Evolutionary conservation across 768 basidiomycete species (phyloP).

Genomic region (Mycena belliarum): DNA sequence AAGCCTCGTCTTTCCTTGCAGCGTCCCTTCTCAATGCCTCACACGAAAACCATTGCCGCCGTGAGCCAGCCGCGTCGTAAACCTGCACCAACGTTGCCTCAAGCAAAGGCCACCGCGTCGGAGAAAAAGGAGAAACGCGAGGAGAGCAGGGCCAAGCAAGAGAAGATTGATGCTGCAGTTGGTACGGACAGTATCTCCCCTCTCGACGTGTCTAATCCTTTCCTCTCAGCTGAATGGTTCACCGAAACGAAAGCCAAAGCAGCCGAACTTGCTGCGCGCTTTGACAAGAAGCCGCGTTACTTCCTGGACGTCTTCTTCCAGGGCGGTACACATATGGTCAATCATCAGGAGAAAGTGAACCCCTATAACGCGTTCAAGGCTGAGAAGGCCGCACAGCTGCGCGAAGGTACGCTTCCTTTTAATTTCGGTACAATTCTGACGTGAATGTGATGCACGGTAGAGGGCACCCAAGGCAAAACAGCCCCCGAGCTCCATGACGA

Average conservation of each 20-base stretch:
- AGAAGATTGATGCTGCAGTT: background rate
- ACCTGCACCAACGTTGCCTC: too few relatives aligned
- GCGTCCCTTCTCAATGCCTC: too few relatives aligned
- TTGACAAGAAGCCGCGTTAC: background rate
- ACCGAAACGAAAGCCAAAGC: background rate
- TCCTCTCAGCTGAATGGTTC: background rate
- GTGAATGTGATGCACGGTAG: background rate
- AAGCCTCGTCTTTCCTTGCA: too few relatives aligned
- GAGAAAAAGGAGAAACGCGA: too few relatives aligned
- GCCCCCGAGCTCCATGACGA: background rate
- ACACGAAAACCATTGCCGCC: too few relatives aligned
- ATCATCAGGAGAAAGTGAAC: conserved; percentile 4
- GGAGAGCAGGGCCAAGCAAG: too few relatives aligned
- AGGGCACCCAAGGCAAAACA: background rate
- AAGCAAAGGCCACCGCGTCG: too few relatives aligned
- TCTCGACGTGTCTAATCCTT: too few relatives aligned
- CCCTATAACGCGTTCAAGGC: background rate
- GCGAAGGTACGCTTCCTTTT: too few relatives aligned
- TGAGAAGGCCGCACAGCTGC: background rate
- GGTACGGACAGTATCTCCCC: too few relatives aligned
- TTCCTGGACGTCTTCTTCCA: conserved; percentile 10
- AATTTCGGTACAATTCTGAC: too few relatives aligned
- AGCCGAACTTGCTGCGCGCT: background rate
- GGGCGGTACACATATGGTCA: conserved; percentile 7
- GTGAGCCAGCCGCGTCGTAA: too few relatives aligned